Evolutionary conservation across 352 stramenopile genomes (phyloP).

Genomic region (Globisporangium nagaii): DNA sequence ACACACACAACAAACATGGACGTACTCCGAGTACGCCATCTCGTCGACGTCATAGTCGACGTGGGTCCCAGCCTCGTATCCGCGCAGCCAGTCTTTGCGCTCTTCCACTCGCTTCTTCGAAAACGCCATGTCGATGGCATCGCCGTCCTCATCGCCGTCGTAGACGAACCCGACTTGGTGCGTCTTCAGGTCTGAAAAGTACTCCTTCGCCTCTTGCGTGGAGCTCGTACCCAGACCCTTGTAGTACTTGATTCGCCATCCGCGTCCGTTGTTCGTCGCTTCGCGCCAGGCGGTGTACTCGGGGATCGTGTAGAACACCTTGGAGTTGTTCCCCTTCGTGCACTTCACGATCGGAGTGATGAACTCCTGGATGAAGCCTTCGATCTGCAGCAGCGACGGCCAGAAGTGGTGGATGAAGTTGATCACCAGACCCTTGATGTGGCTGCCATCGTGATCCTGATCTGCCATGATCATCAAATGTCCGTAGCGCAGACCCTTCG

Average conservation of each 20-base stretch:
- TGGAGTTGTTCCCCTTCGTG: conserved; percentile 73
- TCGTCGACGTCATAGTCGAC: conserved; percentile 91
- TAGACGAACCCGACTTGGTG: conserved; percentile 94
- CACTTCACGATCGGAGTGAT: conserved; percentile 98
- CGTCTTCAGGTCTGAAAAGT: conserved; percentile 93
- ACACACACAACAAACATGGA: conserved; percentile 1
- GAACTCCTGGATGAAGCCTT: conserved; percentile 92
- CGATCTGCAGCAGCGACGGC: conserved; percentile 92
- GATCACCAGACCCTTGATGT: conserved; percentile 99
- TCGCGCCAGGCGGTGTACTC: conserved; percentile 95
- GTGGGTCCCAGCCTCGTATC: conserved; percentile 81
- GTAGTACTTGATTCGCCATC: conserved; percentile 99
- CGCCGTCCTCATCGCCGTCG: conserved; percentile 81
- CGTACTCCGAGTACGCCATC: conserved; percentile 91
- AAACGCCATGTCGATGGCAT: conserved; percentile 97
- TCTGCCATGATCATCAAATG: conserved; percentile 99
- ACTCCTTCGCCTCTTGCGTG: conserved; percentile 94
- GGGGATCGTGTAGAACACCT: conserved; percentile 96
- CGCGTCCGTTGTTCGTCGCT: conserved; percentile 83
- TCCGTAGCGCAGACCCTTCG: conserved; percentile 91
- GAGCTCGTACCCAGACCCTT: conserved; percentile 99
- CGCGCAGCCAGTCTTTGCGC: conserved; percentile 94
- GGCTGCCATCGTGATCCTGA: conserved; percentile 98
- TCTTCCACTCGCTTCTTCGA: conserved; percentile 95
- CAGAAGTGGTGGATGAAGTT: conserved; percentile 99